A percentile compares a stretch with the other conserved stretches of the same genome.
Conservation (phyloP, 2,329 filamentous ascomycete species). For the Nemania bipapillata region DNA sequence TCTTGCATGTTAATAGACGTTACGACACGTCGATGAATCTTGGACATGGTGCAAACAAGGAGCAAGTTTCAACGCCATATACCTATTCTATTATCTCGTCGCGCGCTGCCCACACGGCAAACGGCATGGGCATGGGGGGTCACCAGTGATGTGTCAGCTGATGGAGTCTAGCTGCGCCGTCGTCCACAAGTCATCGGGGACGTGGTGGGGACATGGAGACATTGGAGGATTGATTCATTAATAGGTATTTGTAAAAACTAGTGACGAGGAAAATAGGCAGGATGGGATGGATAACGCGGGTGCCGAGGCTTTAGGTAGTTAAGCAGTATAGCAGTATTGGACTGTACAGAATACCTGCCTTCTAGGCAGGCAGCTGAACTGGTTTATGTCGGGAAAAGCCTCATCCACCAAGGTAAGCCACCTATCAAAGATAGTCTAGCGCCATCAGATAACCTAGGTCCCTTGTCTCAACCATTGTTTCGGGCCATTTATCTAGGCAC, state of each 20-base stretch:
- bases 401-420: neutral
- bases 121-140: constrained; percentile 13
- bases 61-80: constrained; percentile 11
- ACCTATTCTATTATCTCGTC: neutral
- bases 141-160: constrained; percentile 38
- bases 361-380: neutral
- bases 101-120: constrained; percentile 9
- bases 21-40: constrained; percentile 43
- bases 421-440: constrained; percentile 23
- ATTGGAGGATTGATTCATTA: constrained; percentile 16
- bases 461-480: neutral
- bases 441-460: constrained; percentile 37
- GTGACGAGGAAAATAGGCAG: neutral
- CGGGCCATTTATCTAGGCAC: neutral
- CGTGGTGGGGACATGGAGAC: constrained; percentile 34
- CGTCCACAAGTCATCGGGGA: neutral
- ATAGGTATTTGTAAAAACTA: constrained; percentile 8
- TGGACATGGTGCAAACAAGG: constrained; percentile 39
- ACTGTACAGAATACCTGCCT: too few species aligned
- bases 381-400: constrained; percentile 14
- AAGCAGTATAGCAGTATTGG: too few species aligned
- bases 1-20: constrained; percentile 44
- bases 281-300: neutral
- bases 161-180: constrained; percentile 15
- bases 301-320: neutral